phyloP scores from a whole-genome alignment of 441 rosid species.

The Syzygium syzygioides region DNA sequence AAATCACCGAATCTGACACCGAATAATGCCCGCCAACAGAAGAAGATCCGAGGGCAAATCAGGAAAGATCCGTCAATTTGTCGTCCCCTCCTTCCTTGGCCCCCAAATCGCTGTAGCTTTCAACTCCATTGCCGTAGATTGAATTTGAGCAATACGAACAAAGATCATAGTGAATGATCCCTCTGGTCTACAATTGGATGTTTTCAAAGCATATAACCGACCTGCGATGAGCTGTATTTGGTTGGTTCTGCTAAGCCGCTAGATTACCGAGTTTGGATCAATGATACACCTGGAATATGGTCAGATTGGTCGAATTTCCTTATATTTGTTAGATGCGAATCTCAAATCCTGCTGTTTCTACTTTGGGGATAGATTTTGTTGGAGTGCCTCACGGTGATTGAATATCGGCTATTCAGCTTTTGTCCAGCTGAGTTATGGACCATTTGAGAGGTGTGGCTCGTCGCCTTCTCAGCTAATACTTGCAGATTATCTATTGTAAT shows the following conservation, averaged over 20 bases:
- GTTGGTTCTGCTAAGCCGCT: not conserved
- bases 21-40: not conserved
- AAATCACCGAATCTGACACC: not conserved
- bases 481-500: not conserved
- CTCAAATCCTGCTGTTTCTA: no score
- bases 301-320: no score
- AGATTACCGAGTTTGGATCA: no score
- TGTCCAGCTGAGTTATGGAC: not conserved
- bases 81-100: not conserved
- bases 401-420: accelerated
- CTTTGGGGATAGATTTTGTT: accelerated
- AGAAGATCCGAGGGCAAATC: not conserved
- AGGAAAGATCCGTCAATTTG: not conserved
- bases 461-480: not conserved
- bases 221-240: no score
- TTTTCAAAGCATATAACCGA: not conserved
- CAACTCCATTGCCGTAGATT: not conserved
- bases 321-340: no score
- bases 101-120: not conserved
- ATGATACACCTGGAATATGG: no score
- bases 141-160: not conserved
- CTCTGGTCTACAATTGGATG: no score
- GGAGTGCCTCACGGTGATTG: not conserved
- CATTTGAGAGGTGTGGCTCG: not conserved
- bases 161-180: not conserved